These are phyloP conservation scores for Bacterosira constricta DNA, from an alignment of 108 stramenopile genomes.

Conservation along the genomic window DNA sequence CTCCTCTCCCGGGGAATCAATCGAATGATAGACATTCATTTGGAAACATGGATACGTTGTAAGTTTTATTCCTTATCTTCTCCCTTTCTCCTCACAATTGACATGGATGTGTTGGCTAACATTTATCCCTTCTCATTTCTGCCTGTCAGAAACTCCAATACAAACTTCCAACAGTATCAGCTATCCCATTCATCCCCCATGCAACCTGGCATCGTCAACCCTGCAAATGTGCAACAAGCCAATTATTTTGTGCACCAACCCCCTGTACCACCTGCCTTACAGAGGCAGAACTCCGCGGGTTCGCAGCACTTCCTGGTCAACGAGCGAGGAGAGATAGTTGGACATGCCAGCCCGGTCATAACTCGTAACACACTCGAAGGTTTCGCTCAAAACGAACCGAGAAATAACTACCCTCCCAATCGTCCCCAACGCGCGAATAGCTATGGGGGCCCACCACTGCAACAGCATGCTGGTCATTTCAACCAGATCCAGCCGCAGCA, in stretches of 20 bases:
- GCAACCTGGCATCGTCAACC: neutral
- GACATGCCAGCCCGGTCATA: conserved; percentile 32
- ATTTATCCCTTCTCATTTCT: neutral
- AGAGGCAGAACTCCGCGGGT: conserved; percentile 39
- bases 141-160: conserved; percentile 9
- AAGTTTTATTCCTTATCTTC: conserved; percentile 1
- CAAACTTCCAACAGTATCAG: conserved; percentile 10
- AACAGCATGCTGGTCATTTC: neutral
- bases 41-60: conserved; percentile 21
- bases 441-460: conserved; percentile 5
- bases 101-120: neutral
- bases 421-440: conserved; percentile 23
- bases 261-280: conserved; percentile 12
- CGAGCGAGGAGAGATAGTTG: conserved; percentile 46
- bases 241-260: conserved; percentile 20
- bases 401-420: conserved; percentile 1
- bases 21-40: conserved; percentile 29
- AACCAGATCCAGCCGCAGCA: conserved; percentile 1
- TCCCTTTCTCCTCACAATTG: neutral
- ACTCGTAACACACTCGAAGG: conserved; percentile 18
- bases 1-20: conserved; percentile 9
- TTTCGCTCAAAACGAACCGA: conserved; percentile 9
- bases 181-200: neutral
- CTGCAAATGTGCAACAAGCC: conserved; percentile 15
- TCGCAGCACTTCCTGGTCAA: conserved; percentile 42